A percentile compares a stretch with the other conserved stretches of the same genome.
Evolutionary conservation across 2,329 filamentous ascomycete species (phyloP).

Genomic region (Cladophialophora psammophila): DNA sequence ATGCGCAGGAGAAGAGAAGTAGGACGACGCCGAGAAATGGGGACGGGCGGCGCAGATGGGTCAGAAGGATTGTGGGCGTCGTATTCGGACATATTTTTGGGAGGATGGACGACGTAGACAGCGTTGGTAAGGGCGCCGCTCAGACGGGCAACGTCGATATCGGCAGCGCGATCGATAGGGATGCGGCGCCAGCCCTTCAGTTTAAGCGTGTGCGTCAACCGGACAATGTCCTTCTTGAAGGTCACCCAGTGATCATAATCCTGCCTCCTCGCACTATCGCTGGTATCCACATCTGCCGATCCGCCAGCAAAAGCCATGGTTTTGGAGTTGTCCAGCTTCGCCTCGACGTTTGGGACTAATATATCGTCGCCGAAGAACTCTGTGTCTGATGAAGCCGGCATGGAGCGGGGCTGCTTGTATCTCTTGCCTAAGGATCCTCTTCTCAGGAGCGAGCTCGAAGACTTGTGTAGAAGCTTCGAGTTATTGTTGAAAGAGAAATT

Average conservation of each 20-base stretch:
- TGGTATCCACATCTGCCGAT: slow-evolving; percentile 53
- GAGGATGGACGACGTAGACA: slow-evolving; percentile 91
- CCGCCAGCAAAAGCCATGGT: slow-evolving; percentile 78
- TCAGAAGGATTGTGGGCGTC: slow-evolving; percentile 35
- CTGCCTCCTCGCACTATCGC: slow-evolving; percentile 63
- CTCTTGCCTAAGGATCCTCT: slow-evolving; percentile 54
- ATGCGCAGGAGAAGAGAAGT: slow-evolving; percentile 86
- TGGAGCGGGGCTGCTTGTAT: slow-evolving; percentile 50
- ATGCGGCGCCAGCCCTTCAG: slow-evolving; percentile 92
- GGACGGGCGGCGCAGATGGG: slow-evolving; percentile 26
- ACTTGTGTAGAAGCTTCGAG: slow-evolving; percentile 43
- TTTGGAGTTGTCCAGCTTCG: slow-evolving; percentile 85
- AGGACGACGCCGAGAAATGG: slow-evolving; percentile 24
- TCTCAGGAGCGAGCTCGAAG: slow-evolving; percentile 45
- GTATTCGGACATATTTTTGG: slow-evolving; percentile 63
- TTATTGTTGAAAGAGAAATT: slow-evolving; percentile 46
- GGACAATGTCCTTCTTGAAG: slow-evolving; percentile 93
- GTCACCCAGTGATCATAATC: slow-evolving; percentile 79
- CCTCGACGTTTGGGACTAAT: slow-evolving; percentile 85
- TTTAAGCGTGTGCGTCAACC: slow-evolving; percentile 84
- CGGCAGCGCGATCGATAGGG: slow-evolving; percentile 56
- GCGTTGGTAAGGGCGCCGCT: slow-evolving; percentile 96
- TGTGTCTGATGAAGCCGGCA: slow-evolving; percentile 76
- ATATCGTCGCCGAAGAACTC: slow-evolving; percentile 80
- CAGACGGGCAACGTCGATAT: slow-evolving; percentile 57